Conservation (phyloP, 73 alveolate genomes). For the Blepharisma stoltei region DNA sequence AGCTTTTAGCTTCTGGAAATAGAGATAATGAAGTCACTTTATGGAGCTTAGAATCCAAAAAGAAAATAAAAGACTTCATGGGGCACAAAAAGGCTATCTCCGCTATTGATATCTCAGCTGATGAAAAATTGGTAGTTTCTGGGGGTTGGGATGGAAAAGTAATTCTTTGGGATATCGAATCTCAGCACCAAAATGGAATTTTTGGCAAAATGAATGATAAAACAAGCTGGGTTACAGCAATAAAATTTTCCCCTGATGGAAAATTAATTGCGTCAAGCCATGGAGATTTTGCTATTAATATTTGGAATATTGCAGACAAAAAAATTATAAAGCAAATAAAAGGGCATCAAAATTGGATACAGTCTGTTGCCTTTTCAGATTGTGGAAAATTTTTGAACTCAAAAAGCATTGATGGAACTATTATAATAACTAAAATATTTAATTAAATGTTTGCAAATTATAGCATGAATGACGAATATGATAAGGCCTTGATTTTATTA, state of each 20-base stretch:
- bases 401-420: neutral
- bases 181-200: too few relatives aligned
- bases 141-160: constrained; percentile 14
- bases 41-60: too few relatives aligned
- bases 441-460: too few relatives aligned
- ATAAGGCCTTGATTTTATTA: too few relatives aligned
- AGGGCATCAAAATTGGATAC: neutral
- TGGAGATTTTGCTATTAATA: neutral
- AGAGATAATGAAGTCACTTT: too few relatives aligned
- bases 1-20: too few relatives aligned
- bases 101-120: neutral
- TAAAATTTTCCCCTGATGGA: neutral
- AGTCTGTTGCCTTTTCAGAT: neutral
- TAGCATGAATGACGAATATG: too few relatives aligned
- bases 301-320: constrained; percentile 4
- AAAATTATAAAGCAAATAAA: neutral
- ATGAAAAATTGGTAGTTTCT: neutral
- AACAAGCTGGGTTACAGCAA: neutral
- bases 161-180: neutral
- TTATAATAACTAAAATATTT: neutral
- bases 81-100: neutral
- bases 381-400: neutral
- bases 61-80: too few relatives aligned
- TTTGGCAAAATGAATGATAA: neutral
- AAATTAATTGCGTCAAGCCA: neutral